These are phyloP conservation scores for Linnemannia schmuckeri DNA, from an alignment of 192 early-diverging fungal species.

Conservation along the genomic window DNA sequence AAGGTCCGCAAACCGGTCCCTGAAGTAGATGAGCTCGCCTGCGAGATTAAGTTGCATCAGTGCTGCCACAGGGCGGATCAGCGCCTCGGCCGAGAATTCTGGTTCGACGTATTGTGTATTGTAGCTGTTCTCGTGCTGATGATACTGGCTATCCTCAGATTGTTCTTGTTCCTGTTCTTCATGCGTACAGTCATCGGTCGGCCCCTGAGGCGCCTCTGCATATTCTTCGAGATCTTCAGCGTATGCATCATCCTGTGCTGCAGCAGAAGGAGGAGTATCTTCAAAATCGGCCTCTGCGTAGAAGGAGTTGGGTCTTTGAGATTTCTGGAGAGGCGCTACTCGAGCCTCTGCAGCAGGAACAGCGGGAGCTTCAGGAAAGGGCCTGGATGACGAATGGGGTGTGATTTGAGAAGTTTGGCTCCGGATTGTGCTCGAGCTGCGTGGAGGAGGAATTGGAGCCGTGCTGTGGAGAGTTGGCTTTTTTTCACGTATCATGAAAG, in stretches of 20 bases:
- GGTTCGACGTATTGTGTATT: background rate
- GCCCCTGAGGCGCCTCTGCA: background rate
- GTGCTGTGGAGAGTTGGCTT: background rate
- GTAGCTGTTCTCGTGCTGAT: background rate
- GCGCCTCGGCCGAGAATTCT: background rate
- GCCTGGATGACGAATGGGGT: background rate
- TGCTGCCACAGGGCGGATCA: background rate
- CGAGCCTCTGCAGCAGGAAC: background rate
- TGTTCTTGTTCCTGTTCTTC: background rate
- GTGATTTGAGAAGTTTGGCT: background rate
- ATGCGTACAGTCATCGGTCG: background rate
- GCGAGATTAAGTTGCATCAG: background rate
- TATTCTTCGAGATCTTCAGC: background rate
- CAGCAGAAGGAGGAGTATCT: background rate
- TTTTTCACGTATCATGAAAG: background rate
- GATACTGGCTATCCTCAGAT: background rate
- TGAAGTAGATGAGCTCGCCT: background rate
- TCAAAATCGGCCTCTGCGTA: conserved; percentile 5
- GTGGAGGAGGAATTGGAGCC: background rate
- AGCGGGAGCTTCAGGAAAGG: background rate
- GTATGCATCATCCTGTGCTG: background rate
- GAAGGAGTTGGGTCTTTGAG: background rate
- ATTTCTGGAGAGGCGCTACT: background rate
- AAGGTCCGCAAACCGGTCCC: background rate
- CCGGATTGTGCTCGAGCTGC: background rate